Conservation (phyloP, 495 filamentous ascomycete species). For the Penicillium cosmopolitanum region DNA sequence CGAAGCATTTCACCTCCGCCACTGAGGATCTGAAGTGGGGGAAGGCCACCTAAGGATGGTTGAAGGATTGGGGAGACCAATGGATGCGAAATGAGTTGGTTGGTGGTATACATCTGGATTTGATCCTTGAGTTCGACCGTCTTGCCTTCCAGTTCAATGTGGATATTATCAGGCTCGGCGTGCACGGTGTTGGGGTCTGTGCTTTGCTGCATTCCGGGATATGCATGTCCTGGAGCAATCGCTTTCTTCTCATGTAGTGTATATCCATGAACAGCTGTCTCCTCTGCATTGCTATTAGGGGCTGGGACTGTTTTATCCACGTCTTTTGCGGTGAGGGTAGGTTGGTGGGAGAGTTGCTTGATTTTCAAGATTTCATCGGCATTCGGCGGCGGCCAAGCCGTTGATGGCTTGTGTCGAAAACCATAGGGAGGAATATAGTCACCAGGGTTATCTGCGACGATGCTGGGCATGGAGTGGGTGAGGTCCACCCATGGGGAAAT, state of each 20-base stretch:
- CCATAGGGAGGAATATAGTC: conserved; percentile 90
- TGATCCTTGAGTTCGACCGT: conserved; percentile 82
- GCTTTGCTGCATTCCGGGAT: conserved; percentile 40
- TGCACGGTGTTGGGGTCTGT: conserved; percentile 28
- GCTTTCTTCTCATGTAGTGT: conserved; percentile 35
- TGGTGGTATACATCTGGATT: conserved; percentile 93
- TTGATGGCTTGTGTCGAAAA: conserved; percentile 82
- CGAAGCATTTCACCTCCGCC: conserved; percentile 87
- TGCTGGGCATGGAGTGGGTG: conserved; percentile 91
- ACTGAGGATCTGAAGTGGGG: conserved; percentile 80
- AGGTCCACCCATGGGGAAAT: conserved; percentile 94
- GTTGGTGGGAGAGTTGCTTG: conserved; percentile 38
- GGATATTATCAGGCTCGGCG: conserved; percentile 43
- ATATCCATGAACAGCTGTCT: conserved; percentile 48
- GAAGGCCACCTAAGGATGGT: conserved; percentile 83
- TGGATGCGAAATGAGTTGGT: conserved; percentile 82
- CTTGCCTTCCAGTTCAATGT: conserved; percentile 72
- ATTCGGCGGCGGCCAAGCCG: conserved; percentile 89
- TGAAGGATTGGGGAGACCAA: conserved; percentile 88
- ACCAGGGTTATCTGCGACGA: conserved; percentile 67
- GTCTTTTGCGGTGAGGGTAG: conserved; percentile 36
- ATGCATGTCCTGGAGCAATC: conserved; percentile 28
- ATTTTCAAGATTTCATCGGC: conserved; percentile 64
- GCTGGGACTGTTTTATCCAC: conserved; percentile 17
- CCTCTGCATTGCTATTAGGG: conserved; percentile 27